Base-by-base conservation (phyloP, 2,329 filamentous ascomycete genomes). In the Alternaria sp. region DNA sequence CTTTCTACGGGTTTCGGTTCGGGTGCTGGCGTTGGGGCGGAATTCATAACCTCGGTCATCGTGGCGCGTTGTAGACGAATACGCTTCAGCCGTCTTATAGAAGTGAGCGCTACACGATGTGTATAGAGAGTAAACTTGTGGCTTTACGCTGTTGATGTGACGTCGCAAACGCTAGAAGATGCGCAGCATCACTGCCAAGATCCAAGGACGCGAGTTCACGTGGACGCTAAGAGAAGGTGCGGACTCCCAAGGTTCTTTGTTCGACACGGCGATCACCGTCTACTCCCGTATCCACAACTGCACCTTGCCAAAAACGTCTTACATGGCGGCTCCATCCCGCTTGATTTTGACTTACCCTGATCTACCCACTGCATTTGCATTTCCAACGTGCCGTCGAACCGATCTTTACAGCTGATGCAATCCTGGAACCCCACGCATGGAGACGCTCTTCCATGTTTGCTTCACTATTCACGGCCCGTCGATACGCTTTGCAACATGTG, bases 1-100 rank as follows among this genome's bases (percentile, higher is more conserved):
- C 66, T 49, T 28, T 72, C 69, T n/a, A 75, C 68, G 28, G 73
- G 62, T 56, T 73, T 68, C 65, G 76, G 74, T 16, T 72, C 72
- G 5, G 64, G 61, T 28, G 56, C 62, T 26, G 56, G 30, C 18
- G 56, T 43, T 32, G 61, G 62, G 30, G 64, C 58, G 26, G 69
- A 67, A 12, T 64, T 65, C 65, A 76, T 70, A 41, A 74, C 73
- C 38, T 77, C 74, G 34, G 74, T 61, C 73, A 78, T 77, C 30
- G 39, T 22, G 32, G 47, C 14, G 44, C 32, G 14, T 18, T 48
- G n/a, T 43, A 16, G n/a, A n/a, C 11, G n/a, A 14, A 41, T 47
- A 39, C 57, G 38, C 30, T n/a, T 18, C 14, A n/a, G n/a, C 28
- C 20, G 38, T 28, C 30, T 41, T 7, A 12, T 26, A 11, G 30